These are phyloP conservation scores for Suhomyces panamericanus DNA, from an alignment of 1,139 yeast genomes.

Conservation along the genomic window DNA sequence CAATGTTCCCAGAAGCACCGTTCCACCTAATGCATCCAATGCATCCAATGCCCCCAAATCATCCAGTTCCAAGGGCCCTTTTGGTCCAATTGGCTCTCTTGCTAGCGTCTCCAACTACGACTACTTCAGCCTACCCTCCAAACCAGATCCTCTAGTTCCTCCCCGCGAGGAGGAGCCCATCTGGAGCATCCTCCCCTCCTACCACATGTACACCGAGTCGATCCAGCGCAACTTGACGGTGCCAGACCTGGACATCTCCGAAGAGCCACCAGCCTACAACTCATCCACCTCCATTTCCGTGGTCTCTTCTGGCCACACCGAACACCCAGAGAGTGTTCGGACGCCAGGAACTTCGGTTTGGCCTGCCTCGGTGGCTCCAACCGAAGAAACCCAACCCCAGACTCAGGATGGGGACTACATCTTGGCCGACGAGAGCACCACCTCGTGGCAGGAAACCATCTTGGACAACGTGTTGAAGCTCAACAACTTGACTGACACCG, in stretches of 20 bases:
- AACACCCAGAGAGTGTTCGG: not conserved
- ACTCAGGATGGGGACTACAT: slow-evolving; percentile 12
- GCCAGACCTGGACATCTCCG: slow-evolving; percentile 14
- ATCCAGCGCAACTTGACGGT: slow-evolving; percentile 17
- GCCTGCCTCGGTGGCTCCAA: not conserved
- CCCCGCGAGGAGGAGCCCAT: slow-evolving; percentile 13
- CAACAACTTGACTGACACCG: slow-evolving; percentile 33
- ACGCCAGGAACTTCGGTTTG: slow-evolving; percentile 4
- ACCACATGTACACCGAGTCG: slow-evolving; percentile 22
- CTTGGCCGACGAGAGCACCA: slow-evolving; percentile 36
- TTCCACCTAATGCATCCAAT: no score
- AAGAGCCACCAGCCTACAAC: slow-evolving; percentile 13
- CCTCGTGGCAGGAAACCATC: slow-evolving; percentile 39
- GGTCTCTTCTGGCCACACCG: not conserved
- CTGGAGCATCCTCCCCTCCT: slow-evolving; percentile 35
- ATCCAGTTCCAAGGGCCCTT: no score
- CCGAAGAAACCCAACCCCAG: not conserved
- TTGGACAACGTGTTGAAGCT: slow-evolving; percentile 40
- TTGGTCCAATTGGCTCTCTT: no score
- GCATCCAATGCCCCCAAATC: no score
- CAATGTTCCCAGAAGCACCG: no score
- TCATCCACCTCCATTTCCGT: slow-evolving; percentile 1
- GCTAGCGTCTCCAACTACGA: not conserved
- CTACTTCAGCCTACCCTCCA: slow-evolving; percentile 1
- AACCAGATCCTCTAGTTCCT: not conserved